These are phyloP conservation scores for Leonotis leonurus DNA, from an alignment of 257 asterid genomes.

Conservation along the genomic window DNA sequence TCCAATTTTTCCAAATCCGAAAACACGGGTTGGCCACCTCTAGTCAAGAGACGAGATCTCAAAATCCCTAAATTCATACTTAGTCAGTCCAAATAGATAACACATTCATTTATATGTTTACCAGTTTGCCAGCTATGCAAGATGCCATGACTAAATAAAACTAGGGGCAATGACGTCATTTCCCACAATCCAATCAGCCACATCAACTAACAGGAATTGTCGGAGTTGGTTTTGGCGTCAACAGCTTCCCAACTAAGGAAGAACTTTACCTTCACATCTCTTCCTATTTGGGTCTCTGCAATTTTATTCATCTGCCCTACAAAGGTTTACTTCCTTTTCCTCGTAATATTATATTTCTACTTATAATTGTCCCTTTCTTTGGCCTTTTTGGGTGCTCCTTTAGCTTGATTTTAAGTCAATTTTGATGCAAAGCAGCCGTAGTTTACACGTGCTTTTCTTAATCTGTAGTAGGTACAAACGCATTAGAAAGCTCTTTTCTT, in stretches of 20 bases:
- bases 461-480: neutral
- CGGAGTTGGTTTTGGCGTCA: slow-evolving; percentile 12
- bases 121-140: slow-evolving; percentile 13
- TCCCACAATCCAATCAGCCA: slow-evolving; percentile 10
- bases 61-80: no score
- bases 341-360: neutral
- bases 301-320: neutral
- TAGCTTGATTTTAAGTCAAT: neutral
- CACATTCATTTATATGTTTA: neutral
- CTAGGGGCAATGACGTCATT: slow-evolving; percentile 26
- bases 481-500: neutral
- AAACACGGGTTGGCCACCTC: no score
- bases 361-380: neutral
- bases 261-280: slow-evolving; percentile 10
- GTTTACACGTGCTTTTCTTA: neutral
- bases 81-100: slow-evolving; percentile 12
- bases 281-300: slow-evolving; percentile 12
- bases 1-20: no score
- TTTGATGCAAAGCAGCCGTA: neutral
- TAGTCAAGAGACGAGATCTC: no score
- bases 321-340: slow-evolving; percentile 17
- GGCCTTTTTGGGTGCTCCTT: neutral
- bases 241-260: slow-evolving; percentile 12
- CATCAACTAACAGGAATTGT: neutral
- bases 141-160: neutral